Base-by-base conservation (phyloP, 352 stramenopile genomes). In the Phytophthora nicotianae region DNA sequence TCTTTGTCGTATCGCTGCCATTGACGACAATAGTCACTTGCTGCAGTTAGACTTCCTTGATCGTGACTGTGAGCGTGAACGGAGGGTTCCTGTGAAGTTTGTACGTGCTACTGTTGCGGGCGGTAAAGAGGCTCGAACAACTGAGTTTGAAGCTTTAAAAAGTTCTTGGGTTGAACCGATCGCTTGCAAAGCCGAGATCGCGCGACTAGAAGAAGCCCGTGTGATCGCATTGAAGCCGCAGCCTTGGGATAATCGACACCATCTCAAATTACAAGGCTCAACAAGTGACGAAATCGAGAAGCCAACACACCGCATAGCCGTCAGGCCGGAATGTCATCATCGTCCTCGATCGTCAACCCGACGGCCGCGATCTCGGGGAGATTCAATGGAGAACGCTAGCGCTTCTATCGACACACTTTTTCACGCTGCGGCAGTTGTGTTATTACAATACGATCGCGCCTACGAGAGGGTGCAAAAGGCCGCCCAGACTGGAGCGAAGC, bases 11-110 rank as follows among this genome's bases (percentile, higher is more conserved):
- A 53, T 87, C 13, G 72, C 56, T 1, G 35, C 62, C 4, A 40
- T 81, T 5, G 62, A 79, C 32, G 26, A 52, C n/a, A 43, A 63
- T 19, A 57, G 14, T 49, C 70, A 46, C 17, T 53, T 43, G 41
- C 21, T 70, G 17, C 58, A 83, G n/a, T 43, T 90, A 6, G 68
- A 84, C 17, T 88, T 79, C 43, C 50, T 85, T 0, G 74, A 86
- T 7, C 69, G 80, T 0, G 74, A 76, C n/a, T 63, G 53, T 7
- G 81, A 90, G 42, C 65, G 76, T 8, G 68, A 84, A 40, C 72
- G 68, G 0, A 72, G 72, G 20, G 77, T 90, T 10, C 48, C 56
- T 5, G 41, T 80, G 1, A 70, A 70, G 27, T 76, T 71, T 46
- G 43, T 90, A 2, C 72, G 81, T 10, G 21, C 72, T 26, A 66